Base-by-base conservation (phyloP, 2,329 filamentous ascomycete genomes). In the Xylaria polymorpha region DNA sequence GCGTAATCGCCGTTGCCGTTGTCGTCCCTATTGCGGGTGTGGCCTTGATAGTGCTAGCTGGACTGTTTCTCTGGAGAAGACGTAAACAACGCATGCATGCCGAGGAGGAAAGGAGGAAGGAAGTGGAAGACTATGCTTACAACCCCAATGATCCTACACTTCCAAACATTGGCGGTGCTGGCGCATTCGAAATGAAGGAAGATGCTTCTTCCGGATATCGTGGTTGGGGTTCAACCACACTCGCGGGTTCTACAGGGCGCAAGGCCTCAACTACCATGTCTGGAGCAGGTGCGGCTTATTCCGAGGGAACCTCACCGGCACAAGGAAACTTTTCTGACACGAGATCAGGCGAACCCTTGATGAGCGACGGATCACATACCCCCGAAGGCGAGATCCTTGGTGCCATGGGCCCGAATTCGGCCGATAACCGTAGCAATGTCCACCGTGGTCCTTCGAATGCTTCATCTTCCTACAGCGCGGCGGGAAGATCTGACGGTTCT, bases 81-180 rank as follows among this genome's bases (percentile, higher is more conserved):
- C 91, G 94, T 71, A 97, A 97, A 83, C 90, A 92, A 76, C 90
- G 91, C 72, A 96, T 94, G 84, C 89, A 90, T 71, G 92, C 91
- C 15, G 94, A 96, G 77, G 96, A 98, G 79, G 90, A 94, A 76
- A 89, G 96, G 60, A 89, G 94, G 72, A 98, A 98, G 83, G 96
- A 99, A 81, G 94, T 98, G 12, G 95, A 98, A 80, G 96, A 98
- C 78, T 98, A 98, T 79, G 91, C 92, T 39, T 98, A 94, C 85
- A 98, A 98, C 80, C 96, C 96, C n/a, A 98, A 98, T 69, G 94
- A 98, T 78, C 94, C 94, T 0, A 94, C 92, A 0, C 85, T 97
- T 14, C 87, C 83, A 7, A 83, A 83, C 12, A 79, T 87, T 43
- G 80, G 81, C 22, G 77, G 76, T 6, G 88, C 87, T 63, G 86